Percentiles rank a stretch among this genome's conserved stretches.
phyloP scores from a whole-genome alignment of 1,284 basidiomycete species.

The Papiliotrema fonsecae region DNA sequence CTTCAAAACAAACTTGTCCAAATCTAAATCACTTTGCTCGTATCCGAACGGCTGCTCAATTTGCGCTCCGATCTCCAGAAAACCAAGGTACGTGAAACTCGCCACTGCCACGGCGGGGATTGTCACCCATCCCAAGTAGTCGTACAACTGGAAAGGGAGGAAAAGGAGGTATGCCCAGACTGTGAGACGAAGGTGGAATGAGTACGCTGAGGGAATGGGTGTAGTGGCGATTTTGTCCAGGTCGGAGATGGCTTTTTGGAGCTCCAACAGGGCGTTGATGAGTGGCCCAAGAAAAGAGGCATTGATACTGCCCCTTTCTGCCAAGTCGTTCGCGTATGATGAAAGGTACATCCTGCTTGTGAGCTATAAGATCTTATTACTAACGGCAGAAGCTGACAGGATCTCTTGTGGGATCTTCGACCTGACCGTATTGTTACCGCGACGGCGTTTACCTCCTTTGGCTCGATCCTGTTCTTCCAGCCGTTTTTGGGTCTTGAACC shows the following conservation, averaged over 20 bases:
- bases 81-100: conserved; percentile 25
- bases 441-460: conserved; percentile 25
- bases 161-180: conserved; percentile 32
- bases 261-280: conserved; percentile 19
- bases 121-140: conserved; percentile 22
- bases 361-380: not conserved
- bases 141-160: conserved; percentile 32
- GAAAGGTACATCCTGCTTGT: conserved; percentile 27
- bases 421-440: conserved; percentile 10
- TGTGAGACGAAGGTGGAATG: conserved; percentile 29
- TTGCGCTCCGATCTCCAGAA: conserved; percentile 26
- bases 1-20: conserved; percentile 28
- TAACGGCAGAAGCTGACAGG: conserved; percentile 11
- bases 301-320: conserved; percentile 14
- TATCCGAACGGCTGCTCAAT: conserved; percentile 37
- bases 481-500: conserved; percentile 21
- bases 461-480: conserved; percentile 19
- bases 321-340: conserved; percentile 21
- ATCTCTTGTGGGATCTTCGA: conserved; percentile 34
- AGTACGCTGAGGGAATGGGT: conserved; percentile 30
- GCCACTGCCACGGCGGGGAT: conserved; percentile 29
- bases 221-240: conserved; percentile 34
- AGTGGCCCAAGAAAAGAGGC: conserved; percentile 15
- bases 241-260: conserved; percentile 30
- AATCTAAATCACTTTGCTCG: conserved; percentile 32